These are phyloP conservation scores for Cornus florida DNA, from an alignment of 148 eudicot species.

Conservation along the genomic window DNA sequence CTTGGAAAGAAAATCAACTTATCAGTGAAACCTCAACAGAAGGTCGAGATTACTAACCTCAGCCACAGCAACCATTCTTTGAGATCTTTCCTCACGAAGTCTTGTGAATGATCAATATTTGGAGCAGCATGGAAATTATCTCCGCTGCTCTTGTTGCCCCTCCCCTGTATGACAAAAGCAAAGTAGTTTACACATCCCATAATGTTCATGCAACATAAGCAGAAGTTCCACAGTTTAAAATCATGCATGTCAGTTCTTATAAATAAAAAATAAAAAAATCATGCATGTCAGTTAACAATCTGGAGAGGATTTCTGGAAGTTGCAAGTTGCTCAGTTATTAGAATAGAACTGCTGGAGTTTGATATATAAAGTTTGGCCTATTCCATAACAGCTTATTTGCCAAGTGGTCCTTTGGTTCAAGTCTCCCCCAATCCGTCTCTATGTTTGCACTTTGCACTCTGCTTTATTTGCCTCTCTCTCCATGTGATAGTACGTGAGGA, in stretches of 20 bases:
- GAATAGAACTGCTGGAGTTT: no score
- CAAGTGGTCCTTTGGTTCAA: no score
- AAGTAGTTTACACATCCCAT: neutral
- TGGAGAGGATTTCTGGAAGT: no score
- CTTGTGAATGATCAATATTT: slow-evolving; percentile 98
- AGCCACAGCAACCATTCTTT: slow-evolving; percentile 93
- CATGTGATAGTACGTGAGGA: no score
- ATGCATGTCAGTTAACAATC: neutral
- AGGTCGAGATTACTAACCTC: slow-evolving; percentile 50
- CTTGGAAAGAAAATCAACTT: neutral
- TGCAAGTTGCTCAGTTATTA: no score
- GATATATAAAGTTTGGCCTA: no score
- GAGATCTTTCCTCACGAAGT: slow-evolving; percentile 89
- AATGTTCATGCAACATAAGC: neutral
- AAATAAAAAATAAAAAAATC: no score
- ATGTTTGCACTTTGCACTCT: no score
- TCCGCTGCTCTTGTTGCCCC: slow-evolving; percentile 97
- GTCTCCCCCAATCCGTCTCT: no score
- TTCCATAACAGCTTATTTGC: no score
- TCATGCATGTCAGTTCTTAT: neutral
- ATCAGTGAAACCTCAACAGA: slow-evolving; percentile 4
- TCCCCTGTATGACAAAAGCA: slow-evolving; percentile 58
- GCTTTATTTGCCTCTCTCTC: no score
- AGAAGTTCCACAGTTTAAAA: neutral
- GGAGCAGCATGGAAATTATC: slow-evolving; percentile 99